Evolutionary conservation across 306 rosid species (phyloP).

Genomic region (Mucuna pruriens): DNA sequence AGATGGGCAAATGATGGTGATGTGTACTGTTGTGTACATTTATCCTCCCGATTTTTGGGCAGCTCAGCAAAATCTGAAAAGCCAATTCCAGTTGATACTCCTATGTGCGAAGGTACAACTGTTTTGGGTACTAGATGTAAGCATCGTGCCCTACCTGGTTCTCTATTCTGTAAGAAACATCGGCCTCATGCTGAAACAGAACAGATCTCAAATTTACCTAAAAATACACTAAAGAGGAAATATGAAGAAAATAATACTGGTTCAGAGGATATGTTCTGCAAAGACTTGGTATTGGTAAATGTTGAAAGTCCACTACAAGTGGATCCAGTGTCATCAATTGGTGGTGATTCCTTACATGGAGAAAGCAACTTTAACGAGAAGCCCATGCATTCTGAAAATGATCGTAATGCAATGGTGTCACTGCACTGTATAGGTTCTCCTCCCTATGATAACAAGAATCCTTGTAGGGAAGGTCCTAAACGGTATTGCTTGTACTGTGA

Average conservation of each 20-base stretch:
- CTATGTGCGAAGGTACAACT: constrained; percentile 97
- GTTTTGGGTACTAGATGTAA: constrained; percentile 95
- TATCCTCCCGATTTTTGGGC: constrained; percentile 84
- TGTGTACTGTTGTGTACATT: constrained; percentile 96
- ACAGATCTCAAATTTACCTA: constrained; percentile 46
- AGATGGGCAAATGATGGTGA: constrained; percentile 99
- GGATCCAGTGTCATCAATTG: constrained; percentile 57
- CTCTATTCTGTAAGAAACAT: constrained; percentile 90
- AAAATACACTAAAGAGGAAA: constrained; percentile 66
- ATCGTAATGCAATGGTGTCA: constrained; percentile 48
- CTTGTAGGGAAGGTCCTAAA: constrained; percentile 82
- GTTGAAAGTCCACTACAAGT: constrained; percentile 64
- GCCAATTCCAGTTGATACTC: constrained; percentile 63
- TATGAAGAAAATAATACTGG: constrained; percentile 55
- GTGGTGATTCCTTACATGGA: constrained; percentile 47
- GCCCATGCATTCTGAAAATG: constrained; percentile 50
- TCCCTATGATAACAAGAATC: constrained; percentile 58
- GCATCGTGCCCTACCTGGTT: constrained; percentile 84
- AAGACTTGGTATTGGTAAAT: constrained; percentile 60
- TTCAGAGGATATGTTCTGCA: constrained; percentile 55
- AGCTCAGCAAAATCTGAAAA: constrained; percentile 67
- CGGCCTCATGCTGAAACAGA: constrained; percentile 66
- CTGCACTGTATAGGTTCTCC: constrained; percentile 76
- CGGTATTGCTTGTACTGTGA: constrained; percentile 87
- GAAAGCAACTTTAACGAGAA: constrained; percentile 51